Evolutionary conservation across 2,329 filamentous ascomycete genomes (phyloP), one percentile per base, ranked within the genome.

Genomic region (Calonectria leucothoes): DNA sequence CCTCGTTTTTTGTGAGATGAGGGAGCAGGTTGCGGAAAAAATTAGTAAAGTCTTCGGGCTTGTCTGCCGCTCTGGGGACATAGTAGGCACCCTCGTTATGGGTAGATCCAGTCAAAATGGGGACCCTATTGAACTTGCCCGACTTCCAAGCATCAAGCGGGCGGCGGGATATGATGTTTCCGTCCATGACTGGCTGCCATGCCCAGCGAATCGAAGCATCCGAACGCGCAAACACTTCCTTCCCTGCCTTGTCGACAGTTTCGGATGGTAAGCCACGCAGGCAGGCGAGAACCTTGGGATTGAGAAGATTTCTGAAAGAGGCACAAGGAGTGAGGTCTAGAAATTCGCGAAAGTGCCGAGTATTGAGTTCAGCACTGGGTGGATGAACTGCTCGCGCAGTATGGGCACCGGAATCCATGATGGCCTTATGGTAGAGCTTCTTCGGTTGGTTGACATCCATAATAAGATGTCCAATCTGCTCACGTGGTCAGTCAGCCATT

Each of bases 371-470:
- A 10, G 82, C 75, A 7, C 57, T 25, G 6, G 81, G 79, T 0
- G 77, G 76, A 29, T 83, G 81, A 7, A 83, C 68, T 3, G 79
- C 80, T 5, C 82, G 75, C 1, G 82, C 81, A 0, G 82, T 83
- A 45, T 82, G 81, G 1, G 77, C 80, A 4, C 82, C 82, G 6
- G 79, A 82, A 37, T 83, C 82, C 77, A 83, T 79, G 59, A 83
- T 81, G 7, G 80, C 81, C 63, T 82, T 83, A 61, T 82, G 81
- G 33, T 82, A 83, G 23, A 83, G 78, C 27, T 74, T 75, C 55
- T 79, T 82, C 0, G 79, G 77, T 23, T 82, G 80, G 23, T 82
- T 82, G 31, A 82, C 73, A 48, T 83, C 81, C 81, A 83, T 83
- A 6, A 83, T 78, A 0, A 83, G 75, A 51, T 83, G 81, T 0